These are phyloP conservation scores for Neurospora crassa DNA, from an alignment of 2,329 filamentous ascomycete genomes.

Conservation along the genomic window DNA sequence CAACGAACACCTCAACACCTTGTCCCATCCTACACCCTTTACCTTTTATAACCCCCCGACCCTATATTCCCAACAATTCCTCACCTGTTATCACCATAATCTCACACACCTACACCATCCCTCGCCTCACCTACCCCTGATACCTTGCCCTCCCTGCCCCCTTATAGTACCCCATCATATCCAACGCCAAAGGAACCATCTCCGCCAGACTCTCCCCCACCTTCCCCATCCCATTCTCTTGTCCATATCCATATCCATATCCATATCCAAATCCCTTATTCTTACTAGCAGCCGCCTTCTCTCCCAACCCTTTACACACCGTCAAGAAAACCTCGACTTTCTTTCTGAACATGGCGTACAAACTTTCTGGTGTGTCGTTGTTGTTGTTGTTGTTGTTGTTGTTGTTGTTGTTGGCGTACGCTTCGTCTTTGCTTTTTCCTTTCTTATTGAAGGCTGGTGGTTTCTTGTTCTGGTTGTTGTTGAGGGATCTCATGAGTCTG, in stretches of 20 bases:
- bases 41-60: neutral
- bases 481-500: constrained; percentile 26
- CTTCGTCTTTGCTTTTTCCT: constrained; percentile 16
- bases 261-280: constrained; percentile 14
- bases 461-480: neutral
- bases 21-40: neutral
- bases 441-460: neutral
- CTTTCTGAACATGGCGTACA: constrained; percentile 60
- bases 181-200: constrained; percentile 21
- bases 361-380: constrained; percentile 24
- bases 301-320: constrained; percentile 58
- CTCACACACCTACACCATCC: neutral
- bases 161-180: constrained; percentile 20
- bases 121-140: neutral
- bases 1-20: neutral
- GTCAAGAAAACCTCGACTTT: constrained; percentile 67
- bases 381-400: constrained; percentile 18
- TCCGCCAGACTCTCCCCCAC: constrained; percentile 17
- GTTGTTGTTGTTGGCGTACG: constrained; percentile 17
- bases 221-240: constrained; percentile 18
- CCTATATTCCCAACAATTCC: neutral
- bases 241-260: constrained; percentile 10
- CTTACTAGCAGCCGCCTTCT: constrained; percentile 43
- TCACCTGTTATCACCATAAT: neutral
- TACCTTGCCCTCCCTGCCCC: constrained; percentile 3